Percentiles rank a stretch among this genome's conserved stretches.
These are phyloP conservation scores for Candida lessepsii DNA, from an alignment of 805 yeast species.

Conservation along the genomic window DNA sequence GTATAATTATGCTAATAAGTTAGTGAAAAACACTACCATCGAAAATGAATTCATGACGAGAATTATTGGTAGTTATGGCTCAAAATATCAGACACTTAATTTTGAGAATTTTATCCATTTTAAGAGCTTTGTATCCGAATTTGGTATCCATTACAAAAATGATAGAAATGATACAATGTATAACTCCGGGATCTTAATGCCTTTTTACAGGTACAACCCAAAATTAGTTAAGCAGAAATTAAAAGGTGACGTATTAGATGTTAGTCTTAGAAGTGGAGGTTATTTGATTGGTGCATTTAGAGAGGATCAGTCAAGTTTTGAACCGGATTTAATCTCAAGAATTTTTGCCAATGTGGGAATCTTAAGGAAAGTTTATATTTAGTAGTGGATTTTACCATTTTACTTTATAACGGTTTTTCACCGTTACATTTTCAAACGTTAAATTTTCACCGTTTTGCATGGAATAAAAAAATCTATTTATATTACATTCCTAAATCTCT, in stretches of 20 bases:
- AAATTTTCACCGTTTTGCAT: neutral
- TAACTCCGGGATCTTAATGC: conserved; percentile 52
- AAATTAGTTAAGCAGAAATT: conserved; percentile 37
- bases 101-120: conserved; percentile 42
- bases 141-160: conserved; percentile 47
- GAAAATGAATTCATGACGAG: conserved; percentile 44
- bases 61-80: conserved; percentile 44
- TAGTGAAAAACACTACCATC: conserved; percentile 28
- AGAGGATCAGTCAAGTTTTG: conserved; percentile 23
- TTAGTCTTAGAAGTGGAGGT: conserved; percentile 52
- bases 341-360: conserved; percentile 47
- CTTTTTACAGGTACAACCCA: conserved; percentile 46
- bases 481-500: conserved; percentile 33
- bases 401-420: neutral
- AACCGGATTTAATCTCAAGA: conserved; percentile 41
- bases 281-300: conserved; percentile 49
- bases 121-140: conserved; percentile 48
- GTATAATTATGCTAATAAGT: conserved; percentile 37
- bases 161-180: conserved; percentile 29
- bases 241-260: conserved; percentile 31
- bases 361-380: conserved; percentile 47
- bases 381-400: conserved; percentile 1
- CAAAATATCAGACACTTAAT: conserved; percentile 20
- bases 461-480: neutral
- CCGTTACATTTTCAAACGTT: neutral